phyloP scores from a whole-genome alignment of 371 early-diverging fungal genomes.

The Mucor lusitanicus region DNA sequence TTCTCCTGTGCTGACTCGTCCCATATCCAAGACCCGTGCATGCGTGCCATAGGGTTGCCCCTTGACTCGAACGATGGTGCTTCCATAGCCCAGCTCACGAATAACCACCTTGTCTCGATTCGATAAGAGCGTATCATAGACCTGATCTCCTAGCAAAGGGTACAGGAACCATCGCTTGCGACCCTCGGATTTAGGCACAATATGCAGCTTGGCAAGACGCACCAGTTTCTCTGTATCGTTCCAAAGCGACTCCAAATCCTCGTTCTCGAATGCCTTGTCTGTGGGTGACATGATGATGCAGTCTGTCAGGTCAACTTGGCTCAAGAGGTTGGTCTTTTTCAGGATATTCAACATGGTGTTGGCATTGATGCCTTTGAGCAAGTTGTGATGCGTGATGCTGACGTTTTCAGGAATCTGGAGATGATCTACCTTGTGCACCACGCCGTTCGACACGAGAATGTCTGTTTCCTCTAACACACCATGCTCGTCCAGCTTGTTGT shows the following conservation, averaged over 20 bases:
- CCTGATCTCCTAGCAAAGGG: conserved; percentile 21
- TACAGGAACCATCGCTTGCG: conserved; percentile 10
- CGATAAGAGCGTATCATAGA: conserved; percentile 46
- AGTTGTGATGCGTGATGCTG: conserved; percentile 43
- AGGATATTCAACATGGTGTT: conserved; percentile 41
- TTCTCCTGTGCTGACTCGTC: conserved; percentile 26
- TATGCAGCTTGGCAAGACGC: conserved; percentile 47
- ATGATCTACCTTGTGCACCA: conserved; percentile 50
- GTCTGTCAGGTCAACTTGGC: conserved; percentile 31
- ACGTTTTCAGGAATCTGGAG: conserved; percentile 50
- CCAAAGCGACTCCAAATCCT: conserved; percentile 43
- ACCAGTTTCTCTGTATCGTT: conserved; percentile 46
- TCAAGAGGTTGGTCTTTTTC: conserved; percentile 38
- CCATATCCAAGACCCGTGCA: conserved; percentile 33
- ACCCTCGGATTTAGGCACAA: conserved; percentile 20
- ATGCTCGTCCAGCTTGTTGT: conserved; percentile 15
- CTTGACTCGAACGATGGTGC: conserved; percentile 24
- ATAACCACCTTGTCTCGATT: conserved; percentile 32
- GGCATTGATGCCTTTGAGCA: conserved; percentile 50
- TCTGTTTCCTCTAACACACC: conserved; percentile 31
- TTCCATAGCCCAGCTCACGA: conserved; percentile 27
- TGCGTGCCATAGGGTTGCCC: conserved; percentile 21
- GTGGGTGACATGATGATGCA: conserved; percentile 53
- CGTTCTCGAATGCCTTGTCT: conserved; percentile 52
- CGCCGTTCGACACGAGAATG: conserved; percentile 51